Base-by-base conservation (phyloP, 768 basidiomycete genomes). In the Tricholoma bakamatsutake region DNA sequence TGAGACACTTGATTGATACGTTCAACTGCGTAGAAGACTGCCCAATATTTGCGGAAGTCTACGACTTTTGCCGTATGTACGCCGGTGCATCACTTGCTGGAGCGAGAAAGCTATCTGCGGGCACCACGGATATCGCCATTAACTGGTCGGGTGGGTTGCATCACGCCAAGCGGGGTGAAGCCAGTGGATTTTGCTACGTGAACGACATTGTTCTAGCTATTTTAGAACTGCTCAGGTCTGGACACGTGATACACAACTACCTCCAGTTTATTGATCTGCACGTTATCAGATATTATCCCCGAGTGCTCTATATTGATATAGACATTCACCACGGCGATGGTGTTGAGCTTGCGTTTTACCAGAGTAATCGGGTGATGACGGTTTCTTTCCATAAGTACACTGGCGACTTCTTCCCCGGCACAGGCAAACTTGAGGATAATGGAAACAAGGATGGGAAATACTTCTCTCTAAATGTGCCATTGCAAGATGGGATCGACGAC, bases 321-420 rank as follows among this genome's bases (percentile, higher is more conserved):
- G 96, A 99, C 66, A 98, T 98, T 54, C 96, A 99, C 69, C 96
- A 99, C 62, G 96, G 96, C 7, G 96, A 99, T 64, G 96, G 96
- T 21, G 97, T 99, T 2, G 93, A 99, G 66, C 88, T 96, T 57
- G 97, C 96, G 0, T 98, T 99, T 71, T 99, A 96, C 71, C 88
- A 96, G 62, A 89, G 93, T 37, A 94, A 99, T 64, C 87, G 96
- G n/a, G 96, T 99, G 59, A 88, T 98, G 83, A 98, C 96, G 0
- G 92, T 98, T 12, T 98, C 96, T 0, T 99, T 99, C 73, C 96
- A 99, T 77, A 98, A 98, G 73, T 99, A 97, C 76, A 94, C 90
- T 1, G 94, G 93, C 54, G 93, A 96, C 65, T 99, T 99, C 78
- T 99, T 99, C 70, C 96, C 96, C 0, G 94, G 95, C 0, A 99